phyloP scores from a whole-genome alignment of 371 early-diverging fungal species.

The Catenaria anguillulae region DNA sequence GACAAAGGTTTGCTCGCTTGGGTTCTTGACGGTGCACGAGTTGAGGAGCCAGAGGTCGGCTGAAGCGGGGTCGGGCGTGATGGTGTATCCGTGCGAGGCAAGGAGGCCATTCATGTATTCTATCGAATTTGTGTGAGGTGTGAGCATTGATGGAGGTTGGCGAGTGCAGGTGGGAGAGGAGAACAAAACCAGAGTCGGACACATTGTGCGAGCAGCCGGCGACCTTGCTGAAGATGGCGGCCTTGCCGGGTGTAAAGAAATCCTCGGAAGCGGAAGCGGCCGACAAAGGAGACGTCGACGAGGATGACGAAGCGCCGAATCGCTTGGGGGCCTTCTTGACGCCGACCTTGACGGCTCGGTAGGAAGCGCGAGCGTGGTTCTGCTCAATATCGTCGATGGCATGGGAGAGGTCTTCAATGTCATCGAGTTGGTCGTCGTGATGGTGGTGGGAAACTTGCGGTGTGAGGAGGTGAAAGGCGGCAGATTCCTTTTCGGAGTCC shows the following conservation, averaged over 20 bases:
- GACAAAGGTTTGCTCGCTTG: conserved; percentile 28
- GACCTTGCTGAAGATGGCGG: conserved; percentile 25
- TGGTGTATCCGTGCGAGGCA: conserved; percentile 24
- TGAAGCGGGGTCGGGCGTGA: conserved; percentile 17
- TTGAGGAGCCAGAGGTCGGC: conserved; percentile 38
- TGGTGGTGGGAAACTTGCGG: too few species aligned
- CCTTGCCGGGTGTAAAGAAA: conserved; percentile 13
- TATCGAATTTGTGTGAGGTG: neutral
- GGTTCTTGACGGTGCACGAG: conserved; percentile 39
- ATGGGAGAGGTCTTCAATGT: neutral
- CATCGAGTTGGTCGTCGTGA: too few species aligned
- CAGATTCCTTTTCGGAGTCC: too few species aligned
- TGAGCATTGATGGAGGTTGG: neutral
- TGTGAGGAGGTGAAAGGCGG: too few species aligned
- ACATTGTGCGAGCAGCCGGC: conserved; percentile 34
- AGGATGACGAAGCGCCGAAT: neutral
- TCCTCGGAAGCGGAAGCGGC: neutral
- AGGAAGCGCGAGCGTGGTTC: neutral
- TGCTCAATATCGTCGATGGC: neutral
- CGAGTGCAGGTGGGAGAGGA: neutral
- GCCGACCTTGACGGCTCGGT: neutral
- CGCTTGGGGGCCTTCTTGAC: conserved; percentile 4
- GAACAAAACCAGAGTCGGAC: conserved; percentile 9
- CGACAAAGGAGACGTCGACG: neutral
- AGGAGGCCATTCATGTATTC: conserved; percentile 40